Base-by-base conservation (phyloP, 1,139 yeast genomes). In the Suhomyces ambrosiae region DNA sequence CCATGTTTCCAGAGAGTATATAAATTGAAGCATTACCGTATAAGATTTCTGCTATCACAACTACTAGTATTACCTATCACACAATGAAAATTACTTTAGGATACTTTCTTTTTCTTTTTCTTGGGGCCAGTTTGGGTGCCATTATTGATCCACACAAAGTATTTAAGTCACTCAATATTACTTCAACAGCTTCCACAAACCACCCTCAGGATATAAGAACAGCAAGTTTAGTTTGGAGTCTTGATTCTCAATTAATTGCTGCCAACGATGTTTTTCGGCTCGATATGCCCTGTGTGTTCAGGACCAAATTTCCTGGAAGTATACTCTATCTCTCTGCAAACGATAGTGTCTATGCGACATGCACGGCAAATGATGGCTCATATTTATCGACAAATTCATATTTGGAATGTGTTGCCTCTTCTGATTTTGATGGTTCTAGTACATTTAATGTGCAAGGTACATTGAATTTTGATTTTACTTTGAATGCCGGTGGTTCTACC, bases 401-500 rank as follows among this genome's bases (percentile, higher is more conserved):
- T 13, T 33, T 54, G 23, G 30, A 38, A 11, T 54, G 58, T 35
- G 34, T 40, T 19, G 32, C 31, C 11, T 45, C 48, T 14, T 34
- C 43, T 5, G 27, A 16, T 10, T 39, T 44, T 13, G 37, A 27
- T 6, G 13, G 18, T 4, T 15, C 23, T 12, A 12, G 15, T 6
- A 27, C 32, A 8, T 7, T 23, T 17, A 18, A 40, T 7, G 46
- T 43, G 9, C 26, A 36, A 8, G 58, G 59, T 8, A 35, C 39
- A 1, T 19, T 51, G n/a, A 26, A 42, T 7, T 53, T 52, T 32
- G 57, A 50, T 29, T 51, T 53, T 34, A 46, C 50, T 4, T 52
- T 53, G 30, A 50, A 50, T 35, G 57, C 48, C 29, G 59, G 59
- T 14, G 56, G 54, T 3, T 53, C 59, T 6, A 41, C 52, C 10